These are phyloP conservation scores for Naganishia sp. DNA, from an alignment of 1,284 basidiomycete genomes.

Conservation along the genomic window DNA sequence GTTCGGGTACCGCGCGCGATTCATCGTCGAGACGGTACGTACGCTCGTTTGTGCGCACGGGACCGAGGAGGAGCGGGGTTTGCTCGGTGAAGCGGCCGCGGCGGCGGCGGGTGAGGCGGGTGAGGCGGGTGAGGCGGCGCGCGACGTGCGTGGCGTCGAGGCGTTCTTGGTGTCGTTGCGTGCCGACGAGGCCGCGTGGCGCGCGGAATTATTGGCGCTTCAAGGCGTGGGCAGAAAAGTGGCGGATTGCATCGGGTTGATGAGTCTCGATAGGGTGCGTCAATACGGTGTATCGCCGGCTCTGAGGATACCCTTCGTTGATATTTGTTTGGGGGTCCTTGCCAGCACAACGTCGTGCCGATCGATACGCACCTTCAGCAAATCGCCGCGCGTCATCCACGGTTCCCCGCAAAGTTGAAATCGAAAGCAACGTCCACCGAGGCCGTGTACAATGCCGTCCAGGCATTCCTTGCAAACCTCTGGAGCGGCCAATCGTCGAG, in stretches of 20 bases:
- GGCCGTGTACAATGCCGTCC: constrained; percentile 75
- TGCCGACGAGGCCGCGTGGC: constrained; percentile 34
- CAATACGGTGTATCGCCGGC: too few relatives aligned
- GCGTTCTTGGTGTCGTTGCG: constrained; percentile 35
- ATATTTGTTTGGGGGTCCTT: background rate
- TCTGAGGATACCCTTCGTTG: too few relatives aligned
- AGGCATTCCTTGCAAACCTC: constrained; percentile 62
- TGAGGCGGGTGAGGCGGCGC: constrained; percentile 18
- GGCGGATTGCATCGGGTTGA: constrained; percentile 89
- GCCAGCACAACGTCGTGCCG: constrained; percentile 76
- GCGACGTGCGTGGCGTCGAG: constrained; percentile 35
- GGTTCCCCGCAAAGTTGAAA: constrained; percentile 58
- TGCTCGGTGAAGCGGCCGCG: background rate
- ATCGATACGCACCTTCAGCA: constrained; percentile 91
- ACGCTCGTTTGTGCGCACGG: constrained; percentile 65
- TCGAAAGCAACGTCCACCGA: constrained; percentile 66
- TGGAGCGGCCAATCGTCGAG: constrained; percentile 62
- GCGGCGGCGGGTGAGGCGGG: constrained; percentile 7
- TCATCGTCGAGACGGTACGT: constrained; percentile 78
- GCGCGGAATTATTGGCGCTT: constrained; percentile 73
- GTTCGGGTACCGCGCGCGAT: constrained; percentile 94
- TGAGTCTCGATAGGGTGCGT: constrained; percentile 86
- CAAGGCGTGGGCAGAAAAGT: constrained; percentile 95
- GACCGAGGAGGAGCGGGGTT: constrained; percentile 36
- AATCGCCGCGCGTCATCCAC: constrained; percentile 81